Base-by-base conservation (phyloP, 1,284 basidiomycete species). In the Cutaneotrichosporon cavernicola region DNA sequence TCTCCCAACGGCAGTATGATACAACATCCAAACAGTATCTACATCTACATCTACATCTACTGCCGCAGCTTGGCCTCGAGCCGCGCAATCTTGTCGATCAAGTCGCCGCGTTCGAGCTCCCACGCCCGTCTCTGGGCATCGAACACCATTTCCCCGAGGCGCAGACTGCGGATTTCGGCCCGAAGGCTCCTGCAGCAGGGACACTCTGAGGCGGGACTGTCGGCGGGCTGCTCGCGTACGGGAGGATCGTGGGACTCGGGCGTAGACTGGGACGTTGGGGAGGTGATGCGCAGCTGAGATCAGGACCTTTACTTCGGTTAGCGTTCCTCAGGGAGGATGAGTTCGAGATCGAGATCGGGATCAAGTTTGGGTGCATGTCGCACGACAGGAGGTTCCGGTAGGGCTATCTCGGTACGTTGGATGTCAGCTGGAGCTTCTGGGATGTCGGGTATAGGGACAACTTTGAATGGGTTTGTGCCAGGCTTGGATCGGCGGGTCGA, bases 21-120 rank as follows among this genome's bases (percentile, higher is more conserved):
- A 53, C 52, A 53, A 34, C 32, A 53, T 52, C 21, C 50, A 51
- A 30, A 52, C 6, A 21, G 13, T 40, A 40, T 40, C 38, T 40
- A 40, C 38, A 40, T 16, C n/a, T n/a, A n/a, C n/a, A n/a, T n/a
- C n/a, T n/a, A n/a, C n/a, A n/a, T 46, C 16, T 18, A 7, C n/a
- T 18, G 14, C 16, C 18, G 43, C 14, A 46, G 43, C 9, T 46
- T 18, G 2, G 43, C 43, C 18, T 46, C 43, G 11, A 46, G 43
- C 16, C 43, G 18, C 43, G 43, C 43, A 7, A 46, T 18, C 43
- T 46, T 46, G 43, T n/a, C 43, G 18, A 18, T n/a, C 18, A 46
- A 18, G 43, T 46, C 43, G 18, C 43, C 43, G 43, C 43, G 43
- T 18, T 46, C 18, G 0, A 46, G 43, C 18, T 46, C 43, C 43